Evolutionary conservation across 805 yeast genomes (phyloP).

Genomic region (Hagleromyces aurorensis): DNA sequence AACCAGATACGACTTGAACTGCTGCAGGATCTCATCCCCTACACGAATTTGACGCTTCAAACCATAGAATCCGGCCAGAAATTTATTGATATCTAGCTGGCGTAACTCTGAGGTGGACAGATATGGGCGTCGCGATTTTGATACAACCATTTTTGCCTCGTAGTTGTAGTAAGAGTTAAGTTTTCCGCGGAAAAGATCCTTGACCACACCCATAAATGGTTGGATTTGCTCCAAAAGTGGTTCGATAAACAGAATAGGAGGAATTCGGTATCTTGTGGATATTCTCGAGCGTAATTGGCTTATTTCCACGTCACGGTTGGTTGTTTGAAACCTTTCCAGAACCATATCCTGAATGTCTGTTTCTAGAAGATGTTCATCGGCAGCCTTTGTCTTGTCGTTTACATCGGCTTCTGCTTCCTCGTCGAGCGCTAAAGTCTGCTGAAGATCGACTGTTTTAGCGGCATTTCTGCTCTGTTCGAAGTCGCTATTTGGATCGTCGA

Average conservation of each 20-base stretch:
- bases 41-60: conserved; percentile 46
- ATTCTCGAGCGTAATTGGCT: no score
- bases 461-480: no score
- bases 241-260: conserved; percentile 19
- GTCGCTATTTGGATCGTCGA: no score
- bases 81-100: conserved; percentile 38
- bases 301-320: conserved; percentile 16
- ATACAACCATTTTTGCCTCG: conserved; percentile 38
- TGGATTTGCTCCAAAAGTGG: conserved; percentile 28
- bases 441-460: no score
- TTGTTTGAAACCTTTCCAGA: conserved; percentile 1
- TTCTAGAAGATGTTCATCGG: no score
- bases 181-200: conserved; percentile 38
- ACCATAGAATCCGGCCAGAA: conserved; percentile 56
- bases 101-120: conserved; percentile 43
- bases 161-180: conserved; percentile 42
- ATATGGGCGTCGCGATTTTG: conserved; percentile 34
- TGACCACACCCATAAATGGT: conserved; percentile 31
- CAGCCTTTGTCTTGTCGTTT: no score
- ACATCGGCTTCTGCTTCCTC: no score
- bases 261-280: conserved; percentile 18
- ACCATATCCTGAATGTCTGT: conserved; percentile 1
- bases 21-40: conserved; percentile 35
- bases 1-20: conserved; percentile 29
- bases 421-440: no score